Conservation (phyloP, 345 rosid species). For the Eutrema japonicum region DNA sequence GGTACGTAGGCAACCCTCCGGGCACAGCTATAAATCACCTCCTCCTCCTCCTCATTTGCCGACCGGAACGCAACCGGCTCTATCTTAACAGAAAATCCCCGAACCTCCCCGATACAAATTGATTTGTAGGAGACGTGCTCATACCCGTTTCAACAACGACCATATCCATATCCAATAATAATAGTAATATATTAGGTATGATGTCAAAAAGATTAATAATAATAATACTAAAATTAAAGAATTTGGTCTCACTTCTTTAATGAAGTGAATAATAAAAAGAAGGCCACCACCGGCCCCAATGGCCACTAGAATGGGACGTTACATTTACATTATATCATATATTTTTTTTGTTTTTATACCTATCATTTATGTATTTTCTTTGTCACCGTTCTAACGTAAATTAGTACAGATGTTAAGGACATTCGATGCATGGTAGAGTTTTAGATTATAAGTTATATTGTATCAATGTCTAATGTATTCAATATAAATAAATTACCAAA, state of each 20-base stretch:
- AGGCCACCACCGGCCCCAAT: slow-evolving; percentile 36
- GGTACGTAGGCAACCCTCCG: too few species aligned
- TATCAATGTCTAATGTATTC: background rate
- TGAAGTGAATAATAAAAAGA: slow-evolving; percentile 28
- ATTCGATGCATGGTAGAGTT: background rate
- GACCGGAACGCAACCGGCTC: too few species aligned
- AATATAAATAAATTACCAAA: background rate
- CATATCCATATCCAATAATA: background rate
- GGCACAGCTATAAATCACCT: too few species aligned
- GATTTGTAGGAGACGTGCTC: too few species aligned
- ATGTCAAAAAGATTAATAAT: slow-evolving; percentile 16
- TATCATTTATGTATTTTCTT: background rate
- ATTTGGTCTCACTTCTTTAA: slow-evolving; percentile 24
- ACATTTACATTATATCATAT: slow-evolving; percentile 7
- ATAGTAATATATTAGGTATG: slow-evolving; percentile 5
- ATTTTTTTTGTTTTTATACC: background rate
- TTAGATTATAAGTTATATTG: background rate
- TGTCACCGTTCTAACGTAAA: background rate
- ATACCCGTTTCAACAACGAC: too few species aligned
- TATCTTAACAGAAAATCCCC: too few species aligned
- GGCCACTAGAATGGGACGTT: slow-evolving; percentile 35
- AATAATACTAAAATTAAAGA: background rate
- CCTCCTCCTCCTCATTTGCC: too few species aligned
- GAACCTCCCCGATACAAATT: too few species aligned
- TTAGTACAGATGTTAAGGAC: background rate